Conservation (phyloP, 768 basidiomycete species). For the Boletus subcaerulescens region DNA sequence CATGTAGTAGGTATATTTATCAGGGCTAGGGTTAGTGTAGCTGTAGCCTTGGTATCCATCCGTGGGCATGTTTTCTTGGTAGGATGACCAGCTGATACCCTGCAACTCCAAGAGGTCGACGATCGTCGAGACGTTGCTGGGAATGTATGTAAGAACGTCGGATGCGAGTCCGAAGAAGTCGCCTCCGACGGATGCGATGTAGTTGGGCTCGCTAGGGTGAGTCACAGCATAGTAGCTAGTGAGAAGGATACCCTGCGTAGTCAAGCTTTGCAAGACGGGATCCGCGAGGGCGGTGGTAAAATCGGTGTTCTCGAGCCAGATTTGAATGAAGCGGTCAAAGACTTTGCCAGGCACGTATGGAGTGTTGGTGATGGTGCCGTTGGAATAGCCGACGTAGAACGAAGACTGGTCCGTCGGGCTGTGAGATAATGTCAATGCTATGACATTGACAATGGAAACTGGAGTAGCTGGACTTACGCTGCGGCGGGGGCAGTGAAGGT, state of each 20-base stretch:
- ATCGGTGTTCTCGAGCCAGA: conserved; percentile 65
- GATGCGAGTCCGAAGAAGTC: not conserved
- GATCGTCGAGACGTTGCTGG: conserved; percentile 51
- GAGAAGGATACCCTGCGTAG: conserved; percentile 48
- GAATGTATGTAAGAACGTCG: conserved; percentile 19
- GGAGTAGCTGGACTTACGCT: conserved; percentile 15
- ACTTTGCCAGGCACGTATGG: conserved; percentile 38
- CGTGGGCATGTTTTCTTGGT: conserved; percentile 54
- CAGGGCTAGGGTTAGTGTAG: conserved; percentile 23
- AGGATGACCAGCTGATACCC: conserved; percentile 57
- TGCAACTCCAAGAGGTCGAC: conserved; percentile 58
- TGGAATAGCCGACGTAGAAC: conserved; percentile 42
- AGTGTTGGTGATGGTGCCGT: conserved; percentile 40
- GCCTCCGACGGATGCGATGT: conserved; percentile 8
- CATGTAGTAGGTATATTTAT: conserved; percentile 45
- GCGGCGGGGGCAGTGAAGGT: conserved; percentile 29
- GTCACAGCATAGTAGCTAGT: conserved; percentile 47
- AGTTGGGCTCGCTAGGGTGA: conserved; percentile 63
- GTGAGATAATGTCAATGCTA: conserved; percentile 1
- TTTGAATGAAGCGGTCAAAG: conserved; percentile 48
- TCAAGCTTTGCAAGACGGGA: conserved; percentile 35
- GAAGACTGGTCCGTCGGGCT: conserved; percentile 29
- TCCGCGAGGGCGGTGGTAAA: conserved; percentile 16
- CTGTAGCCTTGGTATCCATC: conserved; percentile 45
- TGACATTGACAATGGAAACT: not conserved